phyloP scores from a whole-genome alignment of 306 rosid species.

The Phaseolus lunatus region DNA sequence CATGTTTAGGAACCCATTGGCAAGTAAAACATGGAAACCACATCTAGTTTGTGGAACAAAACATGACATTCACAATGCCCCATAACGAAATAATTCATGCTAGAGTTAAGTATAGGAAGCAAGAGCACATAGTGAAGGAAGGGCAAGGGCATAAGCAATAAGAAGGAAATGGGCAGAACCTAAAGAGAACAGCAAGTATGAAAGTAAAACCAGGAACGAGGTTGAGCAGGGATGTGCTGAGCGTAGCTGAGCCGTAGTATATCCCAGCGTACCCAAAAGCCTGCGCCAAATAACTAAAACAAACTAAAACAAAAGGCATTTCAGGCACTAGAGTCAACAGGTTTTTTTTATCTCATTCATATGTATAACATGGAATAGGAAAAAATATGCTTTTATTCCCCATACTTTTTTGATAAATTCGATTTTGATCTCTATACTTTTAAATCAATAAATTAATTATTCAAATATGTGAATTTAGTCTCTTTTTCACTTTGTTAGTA shows the following conservation, averaged over 20 bases:
- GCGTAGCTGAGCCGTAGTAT: conserved; percentile 76
- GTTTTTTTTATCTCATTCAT: background rate
- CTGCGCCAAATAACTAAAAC: conserved; percentile 59
- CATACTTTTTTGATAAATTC: no score
- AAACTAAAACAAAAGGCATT: background rate
- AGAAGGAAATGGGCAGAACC: conserved; percentile 47
- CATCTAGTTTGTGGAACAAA: no score
- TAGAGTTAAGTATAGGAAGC: background rate
- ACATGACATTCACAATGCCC: background rate
- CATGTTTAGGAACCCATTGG: background rate
- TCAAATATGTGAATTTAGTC: no score
- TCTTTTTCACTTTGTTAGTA: no score
- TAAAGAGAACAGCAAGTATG: conserved; percentile 66
- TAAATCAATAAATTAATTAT: no score
- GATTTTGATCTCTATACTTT: no score
- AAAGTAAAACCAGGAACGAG: conserved; percentile 80
- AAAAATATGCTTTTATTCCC: no score
- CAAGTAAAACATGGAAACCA: background rate
- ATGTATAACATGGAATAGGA: background rate
- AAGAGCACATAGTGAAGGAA: background rate
- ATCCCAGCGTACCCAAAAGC: conserved; percentile 76
- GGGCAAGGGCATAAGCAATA: background rate
- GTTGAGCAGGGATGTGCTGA: conserved; percentile 77
- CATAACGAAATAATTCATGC: background rate
- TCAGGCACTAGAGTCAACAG: conserved; percentile 16